Evolutionary conservation across 805 yeast genomes (phyloP), one percentile per base, ranked within the genome.

Genomic region (Brettanomyces custersianus): DNA sequence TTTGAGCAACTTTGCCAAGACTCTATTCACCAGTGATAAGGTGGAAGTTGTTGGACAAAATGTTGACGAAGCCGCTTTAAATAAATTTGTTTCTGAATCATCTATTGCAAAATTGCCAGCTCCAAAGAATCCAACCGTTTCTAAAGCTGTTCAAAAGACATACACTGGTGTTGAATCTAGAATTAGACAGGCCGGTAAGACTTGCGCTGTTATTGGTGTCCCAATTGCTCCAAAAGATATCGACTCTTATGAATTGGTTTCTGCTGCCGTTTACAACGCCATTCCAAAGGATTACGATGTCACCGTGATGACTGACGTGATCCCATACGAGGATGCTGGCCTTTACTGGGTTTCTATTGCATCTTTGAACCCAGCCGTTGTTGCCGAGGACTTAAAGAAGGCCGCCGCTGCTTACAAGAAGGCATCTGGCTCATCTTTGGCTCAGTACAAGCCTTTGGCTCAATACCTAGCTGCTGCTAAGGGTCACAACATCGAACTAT

Each of bases 161-260:
- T 72, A 57, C 65, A 60, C 65, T 41, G 94, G 92, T 48, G 80
- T 70, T 58, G 76, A 78, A 59, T 61, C 75, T 41, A 78, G 87
- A 72, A 57, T 74, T 44, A 74, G 85, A 66, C 60, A 68, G 39
- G 46, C 68, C 31, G 85, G 83, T 46, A 67, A 68, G 40, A 77
- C 87, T 41, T 73, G 76, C 46, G 90, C 88, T 37, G 78, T 78
- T 38, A 68, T 92, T 52, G 94, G 92, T 56, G 69, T 85, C 47
- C 95, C 97, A 48, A 72, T 81, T 42, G 62, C 73, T 47, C 59
- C 72, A 40, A 66, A 71, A 35, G 77, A 77, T 38, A 75, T 80
- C 45, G 79, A 80, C 47, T 61, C 76, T 48, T 80, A 69, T 62
- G 77, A 80, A 55, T 76, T 79, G 20, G 72, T 90, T 57, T 67